Base-by-base conservation (phyloP, 306 rosid genomes). In the Corylus americana region DNA sequence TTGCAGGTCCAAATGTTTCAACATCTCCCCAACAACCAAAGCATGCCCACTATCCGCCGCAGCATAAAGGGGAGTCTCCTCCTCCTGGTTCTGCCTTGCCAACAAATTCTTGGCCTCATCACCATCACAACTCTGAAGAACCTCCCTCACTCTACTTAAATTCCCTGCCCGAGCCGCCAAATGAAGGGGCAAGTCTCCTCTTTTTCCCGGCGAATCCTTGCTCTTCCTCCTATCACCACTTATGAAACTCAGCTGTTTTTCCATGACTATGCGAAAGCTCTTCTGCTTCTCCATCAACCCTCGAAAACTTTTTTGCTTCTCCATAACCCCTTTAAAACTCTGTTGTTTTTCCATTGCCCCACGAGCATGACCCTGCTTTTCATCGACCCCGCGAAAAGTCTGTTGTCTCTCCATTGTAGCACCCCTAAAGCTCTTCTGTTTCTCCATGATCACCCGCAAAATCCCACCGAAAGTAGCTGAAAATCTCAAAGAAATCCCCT, bases 21-120 rank as follows among this genome's bases (percentile, higher is more conserved):
- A 79, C 92, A 94, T 91, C 86, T 91, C 97, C 51, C 84, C 86
- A 59, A 92, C 95, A 61, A 92, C 81, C 54, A 78, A 17, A 75
- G 87, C 86, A 75, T 92, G 88, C 25, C 97, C 98, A 73, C 85
- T 86, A 80, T 94, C 98, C 2, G 98, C 89, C 2, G 98, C 97
- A 13, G 71, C 92, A 76, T 94, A 94, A 74, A 94, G 97, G 54
- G 98, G 89, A 62, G 98, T 94, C 85, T 94, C 98, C 73, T 92
- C 97, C 80, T 94, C 98, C 18, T 79, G 90, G 77, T 94, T 94
- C 83, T 85, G 89, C 75, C 88, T 94, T 6, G 91, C 85, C 87
- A 92, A 81, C 76, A 90, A 84, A 71, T 80, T 82, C 71, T 87
- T 86, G 16, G 88, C 53, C 31, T 89, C 95, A 13, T 76, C 27